phyloP scores from a whole-genome alignment of 371 early-diverging fungal species.

The Parasitella parasitica region DNA sequence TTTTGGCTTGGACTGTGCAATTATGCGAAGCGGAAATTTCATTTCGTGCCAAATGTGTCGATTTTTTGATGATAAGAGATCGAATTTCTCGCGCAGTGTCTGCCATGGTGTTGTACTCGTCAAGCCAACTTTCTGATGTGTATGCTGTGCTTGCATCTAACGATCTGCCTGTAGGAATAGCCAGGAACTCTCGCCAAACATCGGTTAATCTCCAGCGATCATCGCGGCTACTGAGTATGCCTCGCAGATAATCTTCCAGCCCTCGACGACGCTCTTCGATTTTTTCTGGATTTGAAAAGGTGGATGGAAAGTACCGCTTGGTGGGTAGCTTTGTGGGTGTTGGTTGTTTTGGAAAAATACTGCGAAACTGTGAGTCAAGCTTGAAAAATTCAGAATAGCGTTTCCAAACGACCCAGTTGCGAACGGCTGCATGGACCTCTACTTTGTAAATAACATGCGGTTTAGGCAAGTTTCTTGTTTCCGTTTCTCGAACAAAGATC shows the following conservation, averaged over 20 bases:
- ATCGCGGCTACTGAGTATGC: slow-evolving; percentile 72
- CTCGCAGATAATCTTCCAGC: slow-evolving; percentile 78
- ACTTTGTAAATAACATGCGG: slow-evolving; percentile 73
- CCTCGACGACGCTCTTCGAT: slow-evolving; percentile 82
- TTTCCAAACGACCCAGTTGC: slow-evolving; percentile 87
- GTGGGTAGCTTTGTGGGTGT: slow-evolving; percentile 66
- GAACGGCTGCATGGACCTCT: slow-evolving; percentile 78
- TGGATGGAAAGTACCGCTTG: slow-evolving; percentile 68
- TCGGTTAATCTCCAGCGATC: slow-evolving; percentile 77
- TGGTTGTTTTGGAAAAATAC: slow-evolving; percentile 60
- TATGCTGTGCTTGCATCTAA: slow-evolving; percentile 40
- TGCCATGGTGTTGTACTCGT: slow-evolving; percentile 69
- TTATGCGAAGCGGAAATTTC: slow-evolving; percentile 80
- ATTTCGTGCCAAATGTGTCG: slow-evolving; percentile 67
- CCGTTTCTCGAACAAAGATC: slow-evolving; percentile 64
- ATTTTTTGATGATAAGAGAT: slow-evolving; percentile 66
- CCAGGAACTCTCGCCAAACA: slow-evolving; percentile 78
- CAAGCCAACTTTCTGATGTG: slow-evolving; percentile 84
- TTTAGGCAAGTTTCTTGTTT: slow-evolving; percentile 65
- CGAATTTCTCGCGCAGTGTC: slow-evolving; percentile 71
- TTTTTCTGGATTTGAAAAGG: slow-evolving; percentile 62
- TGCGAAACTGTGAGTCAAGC: slow-evolving; percentile 53
- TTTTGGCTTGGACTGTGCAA: slow-evolving; percentile 77
- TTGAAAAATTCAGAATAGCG: slow-evolving; percentile 84
- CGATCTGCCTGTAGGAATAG: slow-evolving; percentile 59